Percentiles rank a stretch among this genome's conserved stretches.
Evolutionary conservation across 495 filamentous ascomycete species (phyloP).

Genomic region (Wilcoxina mikolae): DNA sequence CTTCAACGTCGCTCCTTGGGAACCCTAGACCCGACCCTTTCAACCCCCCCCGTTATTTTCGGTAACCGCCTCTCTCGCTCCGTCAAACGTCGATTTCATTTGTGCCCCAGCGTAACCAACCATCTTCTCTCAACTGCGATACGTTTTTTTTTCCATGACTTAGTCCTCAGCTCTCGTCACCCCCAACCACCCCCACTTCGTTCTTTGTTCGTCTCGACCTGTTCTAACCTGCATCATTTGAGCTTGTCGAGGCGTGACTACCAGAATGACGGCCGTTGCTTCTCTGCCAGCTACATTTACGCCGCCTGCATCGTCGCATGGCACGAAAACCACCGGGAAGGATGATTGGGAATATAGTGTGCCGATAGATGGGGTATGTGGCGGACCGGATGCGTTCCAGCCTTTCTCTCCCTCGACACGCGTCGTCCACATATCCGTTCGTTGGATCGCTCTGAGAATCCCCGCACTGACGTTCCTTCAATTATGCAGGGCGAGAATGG

Average conservation of each 20-base stretch:
- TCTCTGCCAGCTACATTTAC: conserved; percentile 21
- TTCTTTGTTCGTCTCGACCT: background rate
- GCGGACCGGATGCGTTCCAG: no score
- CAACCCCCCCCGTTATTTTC: background rate
- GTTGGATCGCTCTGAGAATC: no score
- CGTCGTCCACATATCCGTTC: no score
- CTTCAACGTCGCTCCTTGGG: background rate
- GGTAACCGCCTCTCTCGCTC: background rate
- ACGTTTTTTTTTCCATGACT: background rate
- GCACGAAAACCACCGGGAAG: conserved; percentile 19
- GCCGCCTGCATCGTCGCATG: conserved; percentile 26
- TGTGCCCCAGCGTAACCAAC: no score
- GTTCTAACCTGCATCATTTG: background rate
- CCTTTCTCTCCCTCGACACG: no score
- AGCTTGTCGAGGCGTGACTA: background rate
- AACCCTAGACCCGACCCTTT: background rate
- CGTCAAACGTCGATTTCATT: no score
- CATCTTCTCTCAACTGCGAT: background rate
- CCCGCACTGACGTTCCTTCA: background rate
- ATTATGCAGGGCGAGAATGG: background rate
- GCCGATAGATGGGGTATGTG: conserved; percentile 29
- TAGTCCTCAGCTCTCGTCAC: background rate
- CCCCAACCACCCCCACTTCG: background rate
- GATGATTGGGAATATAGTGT: conserved; percentile 28
- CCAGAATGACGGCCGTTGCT: conserved; percentile 24